Conservation (phyloP, 176 grass and related monocot species). For the Oryza glaberrima region DNA sequence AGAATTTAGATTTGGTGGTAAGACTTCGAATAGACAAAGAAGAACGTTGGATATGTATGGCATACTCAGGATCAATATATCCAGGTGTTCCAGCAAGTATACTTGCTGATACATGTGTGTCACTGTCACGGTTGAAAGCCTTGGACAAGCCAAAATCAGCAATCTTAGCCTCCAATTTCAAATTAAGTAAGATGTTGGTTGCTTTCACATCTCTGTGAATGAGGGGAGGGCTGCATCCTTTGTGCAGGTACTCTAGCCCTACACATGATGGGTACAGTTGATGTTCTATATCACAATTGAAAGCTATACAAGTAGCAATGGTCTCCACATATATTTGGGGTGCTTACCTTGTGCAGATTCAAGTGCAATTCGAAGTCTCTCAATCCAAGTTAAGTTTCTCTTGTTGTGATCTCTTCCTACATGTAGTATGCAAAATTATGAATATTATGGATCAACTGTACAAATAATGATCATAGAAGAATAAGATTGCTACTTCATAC, state of each 20-base stretch:
- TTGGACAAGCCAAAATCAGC: constrained; percentile 57
- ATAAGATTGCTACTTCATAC: background rate
- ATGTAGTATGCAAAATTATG: background rate
- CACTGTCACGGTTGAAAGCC: constrained; percentile 9
- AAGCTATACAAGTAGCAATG: too few species aligned
- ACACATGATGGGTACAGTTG: background rate
- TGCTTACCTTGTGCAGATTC: too few species aligned
- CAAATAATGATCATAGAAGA: background rate
- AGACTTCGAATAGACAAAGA: background rate
- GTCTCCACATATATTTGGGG: too few species aligned
- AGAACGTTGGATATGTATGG: background rate
- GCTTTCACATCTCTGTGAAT: background rate
- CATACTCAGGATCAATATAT: constrained; percentile 60
- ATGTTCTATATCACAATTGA: too few species aligned
- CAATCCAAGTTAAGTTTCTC: constrained; percentile 39
- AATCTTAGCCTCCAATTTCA: constrained; percentile 52
- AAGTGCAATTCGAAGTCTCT: constrained; percentile 11
- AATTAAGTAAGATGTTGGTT: constrained; percentile 49
- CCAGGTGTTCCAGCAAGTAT: constrained; percentile 30
- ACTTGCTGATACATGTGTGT: constrained; percentile 18
- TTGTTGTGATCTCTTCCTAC: constrained; percentile 12
- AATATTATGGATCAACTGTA: background rate
- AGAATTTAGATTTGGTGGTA: background rate
- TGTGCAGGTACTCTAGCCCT: constrained; percentile 58
- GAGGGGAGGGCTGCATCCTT: constrained; percentile 43